These are phyloP conservation scores for Trichomonascaceae sp. DNA, from an alignment of 1,139 yeast species.

Conservation along the genomic window DNA sequence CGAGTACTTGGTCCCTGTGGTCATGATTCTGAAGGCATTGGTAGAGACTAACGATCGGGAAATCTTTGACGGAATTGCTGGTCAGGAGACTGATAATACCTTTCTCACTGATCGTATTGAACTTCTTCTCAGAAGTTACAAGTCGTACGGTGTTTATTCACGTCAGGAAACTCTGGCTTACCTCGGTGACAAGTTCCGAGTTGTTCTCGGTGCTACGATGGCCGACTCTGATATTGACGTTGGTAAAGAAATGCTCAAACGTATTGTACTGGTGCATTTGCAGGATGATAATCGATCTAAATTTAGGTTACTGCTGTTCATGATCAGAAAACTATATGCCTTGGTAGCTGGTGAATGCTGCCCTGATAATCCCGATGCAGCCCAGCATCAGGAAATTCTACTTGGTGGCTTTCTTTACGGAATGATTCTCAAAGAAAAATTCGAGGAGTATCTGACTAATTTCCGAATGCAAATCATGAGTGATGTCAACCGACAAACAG, in stretches of 20 bases:
- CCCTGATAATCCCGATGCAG: conserved; percentile 98
- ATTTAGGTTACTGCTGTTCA: conserved; percentile 78
- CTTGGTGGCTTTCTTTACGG: conserved; percentile 96
- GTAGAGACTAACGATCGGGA: conserved; percentile 89
- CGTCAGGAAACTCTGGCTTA: conserved; percentile 86
- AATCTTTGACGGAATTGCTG: conserved; percentile 92
- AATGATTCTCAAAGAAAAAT: conserved; percentile 92
- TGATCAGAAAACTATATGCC: conserved; percentile 92
- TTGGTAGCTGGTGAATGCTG: conserved; percentile 95
- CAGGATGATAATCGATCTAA: conserved; percentile 60
- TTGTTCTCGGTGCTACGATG: conserved; percentile 83
- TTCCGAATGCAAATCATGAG: conserved; percentile 69
- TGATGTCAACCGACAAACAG: conserved; percentile 67
- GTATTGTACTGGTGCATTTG: conserved; percentile 88
- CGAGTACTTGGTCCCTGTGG: conserved; percentile 88
- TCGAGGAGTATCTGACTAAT: conserved; percentile 81
- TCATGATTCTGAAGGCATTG: conserved; percentile 87
- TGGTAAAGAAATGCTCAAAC: conserved; percentile 73
- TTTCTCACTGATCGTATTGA: conserved; percentile 98
- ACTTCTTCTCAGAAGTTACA: conserved; percentile 79
- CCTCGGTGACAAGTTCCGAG: conserved; percentile 92
- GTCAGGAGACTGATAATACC: conserved; percentile 78
- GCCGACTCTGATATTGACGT: conserved; percentile 86
- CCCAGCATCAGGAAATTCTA: conserved; percentile 96
- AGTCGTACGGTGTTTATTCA: conserved; percentile 68